Evolutionary conservation across 495 filamentous ascomycete genomes (phyloP).

Genomic region (Daldinia concentrica): DNA sequence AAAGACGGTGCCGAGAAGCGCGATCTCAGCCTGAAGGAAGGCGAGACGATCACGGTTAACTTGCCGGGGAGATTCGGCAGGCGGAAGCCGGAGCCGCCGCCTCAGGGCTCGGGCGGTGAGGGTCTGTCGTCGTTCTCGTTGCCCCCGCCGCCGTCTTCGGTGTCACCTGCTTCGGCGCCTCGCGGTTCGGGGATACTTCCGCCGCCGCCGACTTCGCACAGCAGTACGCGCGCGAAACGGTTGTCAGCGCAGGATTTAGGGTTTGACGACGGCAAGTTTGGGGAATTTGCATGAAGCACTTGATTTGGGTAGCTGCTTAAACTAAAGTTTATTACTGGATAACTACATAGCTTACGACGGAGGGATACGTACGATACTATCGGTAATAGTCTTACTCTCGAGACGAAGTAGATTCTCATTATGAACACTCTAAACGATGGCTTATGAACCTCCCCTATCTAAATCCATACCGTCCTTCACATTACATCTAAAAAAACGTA

Average conservation of each 20-base stretch:
- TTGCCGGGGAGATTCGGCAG: slow-evolving; percentile 65
- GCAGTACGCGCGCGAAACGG: slow-evolving; percentile 61
- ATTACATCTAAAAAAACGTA: neutral
- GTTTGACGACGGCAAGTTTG: slow-evolving; percentile 74
- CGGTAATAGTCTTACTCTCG: slow-evolving; percentile 1
- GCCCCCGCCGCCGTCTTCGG: slow-evolving; percentile 57
- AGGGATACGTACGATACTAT: neutral
- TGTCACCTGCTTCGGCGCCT: slow-evolving; percentile 18
- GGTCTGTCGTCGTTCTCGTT: slow-evolving; percentile 60
- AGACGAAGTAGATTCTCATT: slow-evolving; percentile 16
- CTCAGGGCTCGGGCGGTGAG: slow-evolving; percentile 28
- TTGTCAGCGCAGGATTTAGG: slow-evolving; percentile 63
- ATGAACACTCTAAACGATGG: slow-evolving; percentile 13
- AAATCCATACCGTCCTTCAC: neutral
- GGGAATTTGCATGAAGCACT: slow-evolving; percentile 65
- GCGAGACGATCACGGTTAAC: slow-evolving; percentile 84
- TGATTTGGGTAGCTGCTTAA: slow-evolving; percentile 3
- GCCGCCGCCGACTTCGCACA: slow-evolving; percentile 67
- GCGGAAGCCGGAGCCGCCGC: slow-evolving; percentile 42
- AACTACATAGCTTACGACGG: slow-evolving; percentile 2
- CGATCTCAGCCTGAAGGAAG: slow-evolving; percentile 83
- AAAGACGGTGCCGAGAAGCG: slow-evolving; percentile 61
- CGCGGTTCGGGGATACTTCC: slow-evolving; percentile 56
- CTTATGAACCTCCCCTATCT: slow-evolving; percentile 8
- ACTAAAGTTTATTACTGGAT: neutral